Evolutionary conservation across 495 filamentous ascomycete genomes (phyloP).

Genomic region (Trichoderma reesei): DNA sequence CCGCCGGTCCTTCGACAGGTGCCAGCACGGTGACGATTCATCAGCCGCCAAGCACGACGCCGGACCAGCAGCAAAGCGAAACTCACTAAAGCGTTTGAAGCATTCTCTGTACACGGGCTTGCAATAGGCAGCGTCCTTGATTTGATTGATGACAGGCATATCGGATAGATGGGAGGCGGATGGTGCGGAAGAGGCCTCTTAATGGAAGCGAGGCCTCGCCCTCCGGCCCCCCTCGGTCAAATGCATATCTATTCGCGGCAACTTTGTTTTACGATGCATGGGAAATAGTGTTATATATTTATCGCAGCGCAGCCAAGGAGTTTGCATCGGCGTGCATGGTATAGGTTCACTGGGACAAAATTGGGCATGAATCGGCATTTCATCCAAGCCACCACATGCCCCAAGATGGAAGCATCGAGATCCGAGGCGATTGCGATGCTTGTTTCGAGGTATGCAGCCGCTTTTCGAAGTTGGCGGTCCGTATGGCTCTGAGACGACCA

Average conservation of each 20-base stretch:
- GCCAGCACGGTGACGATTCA: neutral
- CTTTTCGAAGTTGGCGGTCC: too few relatives aligned
- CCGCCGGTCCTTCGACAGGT: neutral
- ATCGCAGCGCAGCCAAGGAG: slow-evolving; percentile 7
- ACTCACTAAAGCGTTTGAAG: neutral
- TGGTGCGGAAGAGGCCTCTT: neutral
- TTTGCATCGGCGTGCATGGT: neutral
- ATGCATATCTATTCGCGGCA: neutral
- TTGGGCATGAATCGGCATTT: neutral
- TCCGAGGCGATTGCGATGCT: too few relatives aligned
- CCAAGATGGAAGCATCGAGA: neutral
- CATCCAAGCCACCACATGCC: neutral
- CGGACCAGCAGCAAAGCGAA: neutral
- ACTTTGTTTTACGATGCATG: neutral
- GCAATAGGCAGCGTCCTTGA: neutral
- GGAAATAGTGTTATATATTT: neutral
- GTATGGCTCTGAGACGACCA: too few relatives aligned
- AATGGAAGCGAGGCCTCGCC: neutral
- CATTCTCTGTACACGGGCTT: neutral
- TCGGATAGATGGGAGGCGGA: neutral
- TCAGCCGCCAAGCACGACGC: neutral
- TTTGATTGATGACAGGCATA: neutral
- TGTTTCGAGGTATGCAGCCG: too few relatives aligned
- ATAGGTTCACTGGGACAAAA: neutral
- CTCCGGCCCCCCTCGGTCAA: neutral